Base-by-base conservation (phyloP, 768 basidiomycete genomes). In the Strobilomyces dryophilus region DNA sequence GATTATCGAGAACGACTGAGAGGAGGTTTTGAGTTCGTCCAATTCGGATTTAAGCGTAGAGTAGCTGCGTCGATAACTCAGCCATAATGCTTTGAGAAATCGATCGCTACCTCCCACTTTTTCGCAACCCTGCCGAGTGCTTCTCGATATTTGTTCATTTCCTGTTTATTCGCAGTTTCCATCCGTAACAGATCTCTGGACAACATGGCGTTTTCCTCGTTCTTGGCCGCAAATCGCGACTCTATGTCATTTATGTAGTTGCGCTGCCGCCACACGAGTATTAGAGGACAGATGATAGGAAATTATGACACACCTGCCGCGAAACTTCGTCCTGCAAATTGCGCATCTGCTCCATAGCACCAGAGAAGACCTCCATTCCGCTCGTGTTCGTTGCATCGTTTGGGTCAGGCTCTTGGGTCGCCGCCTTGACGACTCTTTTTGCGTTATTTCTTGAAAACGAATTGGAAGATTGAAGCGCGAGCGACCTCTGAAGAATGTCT, bases 31-130 rank as follows among this genome's bases (percentile, higher is more conserved):
- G 8, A 75, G 55, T 12, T 58, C 48, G 35, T 67, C 67, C 24
- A 73, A 47, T 18, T 59, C 59, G 24, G 53, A 66, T 50, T 69
- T 69, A 14, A 75, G 64, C 34, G 51, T 55, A 15, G 62, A 47
- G 49, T 63, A 67, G 46, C 73, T 74, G 48, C 18, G 6, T 2
- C 40, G 18, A 39, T 17, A 43, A 42, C 43, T 48, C 12, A 18
- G 45, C 54, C 35, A 57, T 52, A 48, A 18, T 12, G 14, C 7
- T 32, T 20, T 6, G 27, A 45, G 21, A 41, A 43, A 49, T 48
- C 8, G 26, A 21, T 2, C 10, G 21, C 18, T 11, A 46, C 20
- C 26, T 15, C 57, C 31, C 21, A 69, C 67, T 49, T 67, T 53
- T 58, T 65, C 29, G 35, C 49, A 21, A 49, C 48, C 31, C 51